phyloP scores from a whole-genome alignment of 768 basidiomycete genomes.

The Termitomyces sp. region DNA sequence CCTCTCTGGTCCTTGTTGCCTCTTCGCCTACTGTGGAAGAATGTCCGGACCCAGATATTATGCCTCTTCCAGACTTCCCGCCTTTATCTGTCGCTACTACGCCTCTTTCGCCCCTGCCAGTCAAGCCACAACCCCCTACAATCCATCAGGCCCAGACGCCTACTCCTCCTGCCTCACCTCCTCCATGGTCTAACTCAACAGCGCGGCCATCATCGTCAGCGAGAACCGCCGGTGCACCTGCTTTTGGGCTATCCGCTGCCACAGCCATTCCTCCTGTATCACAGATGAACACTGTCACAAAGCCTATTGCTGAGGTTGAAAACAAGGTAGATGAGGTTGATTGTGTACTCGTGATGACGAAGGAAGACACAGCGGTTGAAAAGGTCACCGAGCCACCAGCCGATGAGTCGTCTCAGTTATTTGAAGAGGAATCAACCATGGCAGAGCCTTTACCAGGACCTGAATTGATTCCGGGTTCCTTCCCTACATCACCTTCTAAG shows the following conservation, averaged over 20 bases:
- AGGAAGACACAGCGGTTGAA: not conserved
- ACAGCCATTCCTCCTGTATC: not conserved
- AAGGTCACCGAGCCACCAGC: not conserved
- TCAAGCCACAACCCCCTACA: not conserved
- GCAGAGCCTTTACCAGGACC: not conserved
- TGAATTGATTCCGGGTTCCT: not conserved
- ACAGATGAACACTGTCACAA: not conserved
- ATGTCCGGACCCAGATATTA: slow-evolving; percentile 37
- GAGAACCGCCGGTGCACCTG: slow-evolving; percentile 37
- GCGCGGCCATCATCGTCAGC: slow-evolving; percentile 32
- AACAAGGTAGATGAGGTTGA: not conserved
- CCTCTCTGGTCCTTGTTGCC: not conserved
- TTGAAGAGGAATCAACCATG: not conserved
- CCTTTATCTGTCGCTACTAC: not conserved
- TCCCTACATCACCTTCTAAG: slow-evolving; percentile 1
- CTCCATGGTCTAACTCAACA: slow-evolving; percentile 2
- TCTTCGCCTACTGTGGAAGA: slow-evolving; percentile 10
- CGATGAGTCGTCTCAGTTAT: not conserved
- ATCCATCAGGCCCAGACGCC: slow-evolving; percentile 27
- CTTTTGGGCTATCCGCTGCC: slow-evolving; percentile 28
- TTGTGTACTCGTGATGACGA: not conserved
- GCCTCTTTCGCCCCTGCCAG: slow-evolving; percentile 14
- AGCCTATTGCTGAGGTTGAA: not conserved
- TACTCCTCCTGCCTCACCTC: slow-evolving; percentile 42
- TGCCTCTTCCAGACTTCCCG: slow-evolving; percentile 30